phyloP scores from a whole-genome alignment of 2,329 filamentous ascomycete species.

The Teratosphaeria destructans region DNA sequence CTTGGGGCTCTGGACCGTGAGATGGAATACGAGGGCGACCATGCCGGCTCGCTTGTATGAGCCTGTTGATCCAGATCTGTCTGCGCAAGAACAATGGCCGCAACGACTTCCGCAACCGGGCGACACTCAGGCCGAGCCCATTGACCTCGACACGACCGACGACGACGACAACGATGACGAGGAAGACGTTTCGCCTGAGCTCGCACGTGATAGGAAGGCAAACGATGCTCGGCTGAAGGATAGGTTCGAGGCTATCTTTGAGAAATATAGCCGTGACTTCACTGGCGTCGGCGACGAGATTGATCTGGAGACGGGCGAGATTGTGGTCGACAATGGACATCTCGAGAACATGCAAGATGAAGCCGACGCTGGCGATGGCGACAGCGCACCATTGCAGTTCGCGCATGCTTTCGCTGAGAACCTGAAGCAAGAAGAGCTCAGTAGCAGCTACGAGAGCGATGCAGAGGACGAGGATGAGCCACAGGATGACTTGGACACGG shows the following conservation, averaged over 20 bases:
- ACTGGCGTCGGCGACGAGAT: conserved; percentile 79
- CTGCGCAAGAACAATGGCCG: not conserved
- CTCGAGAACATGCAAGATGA: conserved; percentile 53
- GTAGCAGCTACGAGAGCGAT: conserved; percentile 7
- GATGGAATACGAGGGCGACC: not conserved
- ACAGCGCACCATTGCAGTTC: conserved; percentile 17
- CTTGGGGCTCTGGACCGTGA: not conserved
- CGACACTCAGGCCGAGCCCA: not conserved
- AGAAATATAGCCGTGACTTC: conserved; percentile 64
- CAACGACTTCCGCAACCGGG: not conserved
- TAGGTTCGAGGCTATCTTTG: conserved; percentile 80
- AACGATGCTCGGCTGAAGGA: conserved; percentile 66
- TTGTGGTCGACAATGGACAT: conserved; percentile 89
- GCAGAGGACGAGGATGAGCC: conserved; percentile 26
- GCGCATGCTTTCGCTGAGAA: conserved; percentile 21
- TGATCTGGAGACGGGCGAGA: conserved; percentile 66
- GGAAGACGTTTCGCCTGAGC: conserved; percentile 16
- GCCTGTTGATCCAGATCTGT: not conserved
- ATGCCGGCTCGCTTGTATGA: not conserved
- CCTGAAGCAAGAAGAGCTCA: conserved; percentile 22
- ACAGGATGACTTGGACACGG: conserved; percentile 18
- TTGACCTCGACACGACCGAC: not conserved
- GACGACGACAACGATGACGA: not conserved
- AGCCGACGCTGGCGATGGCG: conserved; percentile 35
- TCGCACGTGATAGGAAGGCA: conserved; percentile 42